Base-by-base conservation (phyloP, 148 eudicot genomes). In the Talinum fruticosum region DNA sequence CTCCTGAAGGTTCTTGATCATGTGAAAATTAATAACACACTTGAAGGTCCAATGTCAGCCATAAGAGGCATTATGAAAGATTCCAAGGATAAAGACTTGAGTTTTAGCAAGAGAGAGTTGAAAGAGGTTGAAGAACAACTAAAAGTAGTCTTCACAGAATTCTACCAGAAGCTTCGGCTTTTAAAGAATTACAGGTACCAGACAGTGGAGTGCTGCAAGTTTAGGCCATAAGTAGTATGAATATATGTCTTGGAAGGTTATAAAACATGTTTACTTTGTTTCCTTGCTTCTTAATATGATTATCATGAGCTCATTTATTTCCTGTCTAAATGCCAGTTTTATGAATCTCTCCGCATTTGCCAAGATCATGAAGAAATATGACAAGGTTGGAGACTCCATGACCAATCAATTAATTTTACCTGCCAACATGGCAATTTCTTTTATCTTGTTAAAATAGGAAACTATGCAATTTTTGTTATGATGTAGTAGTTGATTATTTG, bases 301-400 rank as follows among this genome's bases (percentile, higher is more conserved):
- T 70, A 70, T 23, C 19, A 19, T 64, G 21, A 8, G 30, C 19
- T 69, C 34, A 10, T 23, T 49, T 64, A 33, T 53, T 41, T 57
- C 21, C 8, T 69, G 21, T 67, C 66, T 69, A 69, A 19, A 37
- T 44, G 16, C 54, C 89, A 93, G 95, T 76, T 93, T 84, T 81
- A 81, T 85, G 82, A 93, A 93, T 79, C 90, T 93, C 74, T 83
- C 86, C n/a, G 97, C 95, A 75, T 93, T 93, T 83, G 85, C 93
- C 78, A 93, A 93, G 92, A 93, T 89, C 85, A 78, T 93, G 87
- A 93, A 93, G 83, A 93, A 93, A 66, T 91, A 93, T 71, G 97
- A 93, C 67, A 93, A 93, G 97, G 97, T 93, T 34, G 78, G 82
- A 37, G 69, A 67, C 41, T 59, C 3, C 32, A 54, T n/a, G 71